Evolutionary conservation across 1,284 basidiomycete species (phyloP), one percentile per base, ranked within the genome.

Genomic region (Melampsora occidentalis): DNA sequence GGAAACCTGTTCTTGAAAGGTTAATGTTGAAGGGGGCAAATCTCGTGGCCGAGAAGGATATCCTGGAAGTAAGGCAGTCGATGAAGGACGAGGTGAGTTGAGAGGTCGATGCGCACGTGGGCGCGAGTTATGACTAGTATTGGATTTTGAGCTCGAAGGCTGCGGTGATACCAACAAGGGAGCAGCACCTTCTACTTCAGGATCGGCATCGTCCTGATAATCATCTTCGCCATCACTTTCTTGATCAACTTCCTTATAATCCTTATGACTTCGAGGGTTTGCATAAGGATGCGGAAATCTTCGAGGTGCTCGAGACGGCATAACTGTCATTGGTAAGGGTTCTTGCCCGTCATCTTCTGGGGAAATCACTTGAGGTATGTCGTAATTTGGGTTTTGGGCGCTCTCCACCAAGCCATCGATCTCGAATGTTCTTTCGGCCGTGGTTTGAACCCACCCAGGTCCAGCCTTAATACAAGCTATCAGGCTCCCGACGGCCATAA

Each of bases 1-100:
- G 28, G 31, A 49, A 28, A 75, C 71, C 35, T 75, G 71, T 18
- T 66, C 48, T 67, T 75, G 71, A 35, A 75, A 75, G n/a, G 63
- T 57, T 39, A 75, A 33, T 35, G 46, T 46, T 39, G 63, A 25
- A 53, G 71, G 25, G 31, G 48, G 25, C 22, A 51, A 42, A 9
- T 18, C 28, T 31, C 10, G 28, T 25, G 51, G 31, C 28, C 12
- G 20, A 12, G 39, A n/a, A 14, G 25, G 31, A 22, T 42, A 39
- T 22, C n/a, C 31, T 33, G 33, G 33, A 39, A 31, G 28, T 28
- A 35, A 49, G 69, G 46, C 18, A 22, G 63, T 12, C 33, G 71
- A 39, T 57, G 48, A 22, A 35, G 68, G 51, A 2, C 20, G 68
- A 59, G 18, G 28, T 16, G 39, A 35, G 12, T 16, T 39, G 20